Evolutionary conservation across 1,284 basidiomycete species (phyloP).

Genomic region (Pseudomicrostroma phylloplanum): DNA sequence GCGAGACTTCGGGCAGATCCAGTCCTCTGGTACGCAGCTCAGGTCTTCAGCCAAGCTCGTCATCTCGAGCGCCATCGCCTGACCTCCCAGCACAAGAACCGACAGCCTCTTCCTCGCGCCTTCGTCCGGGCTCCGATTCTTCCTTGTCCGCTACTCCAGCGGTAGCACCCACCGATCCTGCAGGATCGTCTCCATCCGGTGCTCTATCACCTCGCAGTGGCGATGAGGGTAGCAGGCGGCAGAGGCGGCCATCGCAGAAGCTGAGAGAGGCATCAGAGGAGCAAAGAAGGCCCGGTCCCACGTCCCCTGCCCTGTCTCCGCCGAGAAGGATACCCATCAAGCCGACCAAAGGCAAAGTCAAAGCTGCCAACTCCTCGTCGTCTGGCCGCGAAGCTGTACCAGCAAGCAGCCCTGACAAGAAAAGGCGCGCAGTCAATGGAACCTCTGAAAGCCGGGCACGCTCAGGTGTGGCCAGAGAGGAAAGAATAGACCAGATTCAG

Average conservation of each 20-base stretch:
- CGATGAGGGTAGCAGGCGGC: neutral
- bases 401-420: too few species aligned
- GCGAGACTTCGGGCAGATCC: neutral
- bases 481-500: constrained; percentile 20
- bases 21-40: neutral
- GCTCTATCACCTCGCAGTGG: too few species aligned
- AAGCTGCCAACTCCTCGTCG: neutral
- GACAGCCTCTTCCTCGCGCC: constrained; percentile 9
- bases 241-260: neutral
- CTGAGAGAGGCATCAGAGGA: neutral
- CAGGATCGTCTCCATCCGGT: too few species aligned
- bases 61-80: too few species aligned
- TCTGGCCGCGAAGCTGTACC: too few species aligned
- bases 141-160: constrained; percentile 7
- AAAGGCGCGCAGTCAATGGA: neutral
- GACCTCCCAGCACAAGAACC: constrained; percentile 8
- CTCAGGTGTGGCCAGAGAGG: neutral
- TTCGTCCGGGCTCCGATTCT: too few species aligned
- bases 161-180: neutral
- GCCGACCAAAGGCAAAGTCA: neutral
- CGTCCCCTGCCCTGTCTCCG: neutral
- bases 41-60: too few species aligned
- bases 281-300: neutral
- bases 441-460: neutral
- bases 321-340: neutral